These are phyloP conservation scores for Penicillium cosmopolitanum DNA, from an alignment of 495 filamentous ascomycete species.

Conservation along the genomic window DNA sequence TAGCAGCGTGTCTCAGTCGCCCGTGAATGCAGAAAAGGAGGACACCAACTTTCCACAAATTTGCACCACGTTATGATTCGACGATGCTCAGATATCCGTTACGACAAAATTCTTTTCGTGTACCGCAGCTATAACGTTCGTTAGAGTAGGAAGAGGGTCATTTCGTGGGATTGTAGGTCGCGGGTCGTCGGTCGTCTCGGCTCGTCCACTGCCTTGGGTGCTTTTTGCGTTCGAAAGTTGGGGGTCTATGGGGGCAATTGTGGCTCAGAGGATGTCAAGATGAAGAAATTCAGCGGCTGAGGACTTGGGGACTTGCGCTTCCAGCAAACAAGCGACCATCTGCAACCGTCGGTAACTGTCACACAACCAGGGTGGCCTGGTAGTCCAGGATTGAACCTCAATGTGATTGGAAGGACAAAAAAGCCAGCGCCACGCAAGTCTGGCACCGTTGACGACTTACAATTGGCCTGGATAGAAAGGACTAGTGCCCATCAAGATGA, in stretches of 20 bases:
- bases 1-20: background rate
- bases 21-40: background rate
- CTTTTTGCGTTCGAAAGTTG: conserved; percentile 1
- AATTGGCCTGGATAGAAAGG: background rate
- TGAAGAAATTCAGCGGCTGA: conserved; percentile 9
- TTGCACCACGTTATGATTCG: background rate
- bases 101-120: background rate
- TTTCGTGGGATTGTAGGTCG: background rate
- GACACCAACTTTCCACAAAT: background rate
- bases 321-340: conserved; percentile 21
- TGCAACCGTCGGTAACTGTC: conserved; percentile 17
- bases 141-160: background rate
- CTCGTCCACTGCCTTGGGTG: background rate
- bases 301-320: background rate
- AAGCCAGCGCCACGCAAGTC: conserved; percentile 10
- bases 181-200: conserved; percentile 1
- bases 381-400: conserved; percentile 25
- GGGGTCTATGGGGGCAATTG: background rate
- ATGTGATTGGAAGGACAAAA: conserved; percentile 11
- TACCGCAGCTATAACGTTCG: background rate
- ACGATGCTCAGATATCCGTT: background rate
- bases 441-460: conserved; percentile 11
- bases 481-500: conserved; percentile 10
- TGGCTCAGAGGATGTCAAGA: conserved; percentile 8
- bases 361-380: conserved; percentile 28